Conservation (phyloP, 768 basidiomycete species). For the Leccinum uliginosum region DNA sequence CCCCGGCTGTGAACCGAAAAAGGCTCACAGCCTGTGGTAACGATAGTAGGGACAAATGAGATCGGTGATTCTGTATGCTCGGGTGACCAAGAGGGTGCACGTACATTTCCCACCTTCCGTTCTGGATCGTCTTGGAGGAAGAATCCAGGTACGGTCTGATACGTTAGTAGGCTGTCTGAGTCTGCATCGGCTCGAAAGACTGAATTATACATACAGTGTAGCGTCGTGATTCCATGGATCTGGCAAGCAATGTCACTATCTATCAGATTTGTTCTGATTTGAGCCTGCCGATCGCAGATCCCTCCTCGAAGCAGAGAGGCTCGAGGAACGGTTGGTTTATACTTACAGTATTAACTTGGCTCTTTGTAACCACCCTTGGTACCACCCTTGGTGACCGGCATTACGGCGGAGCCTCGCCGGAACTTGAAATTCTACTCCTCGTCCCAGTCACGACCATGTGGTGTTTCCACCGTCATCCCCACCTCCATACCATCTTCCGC, state of each 20-base stretch:
- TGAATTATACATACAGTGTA: slow-evolving; percentile 16
- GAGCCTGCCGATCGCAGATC: background rate
- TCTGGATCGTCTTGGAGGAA: slow-evolving; percentile 23
- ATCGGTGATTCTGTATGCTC: background rate
- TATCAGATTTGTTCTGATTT: background rate
- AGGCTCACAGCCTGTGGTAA: slow-evolving; percentile 13
- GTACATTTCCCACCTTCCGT: slow-evolving; percentile 6
- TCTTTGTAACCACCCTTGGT: background rate
- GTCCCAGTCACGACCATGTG: too few relatives aligned
- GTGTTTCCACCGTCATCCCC: too few relatives aligned
- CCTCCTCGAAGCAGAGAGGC: background rate
- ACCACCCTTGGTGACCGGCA: background rate
- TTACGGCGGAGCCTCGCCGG: background rate
- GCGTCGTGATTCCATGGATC: slow-evolving; percentile 6
- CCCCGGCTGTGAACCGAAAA: background rate
- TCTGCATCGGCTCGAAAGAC: background rate
- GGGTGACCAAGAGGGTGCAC: background rate
- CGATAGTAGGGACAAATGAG: background rate
- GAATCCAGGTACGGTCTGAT: slow-evolving; percentile 10
- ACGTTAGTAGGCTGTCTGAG: background rate
- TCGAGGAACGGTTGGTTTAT: too few relatives aligned
- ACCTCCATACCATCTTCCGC: too few relatives aligned
- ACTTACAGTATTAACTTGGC: too few relatives aligned
- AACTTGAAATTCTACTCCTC: background rate
- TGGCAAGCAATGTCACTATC: background rate